phyloP scores from a whole-genome alignment of 1,284 basidiomycete genomes.

The Leccinum pachyderme region DNA sequence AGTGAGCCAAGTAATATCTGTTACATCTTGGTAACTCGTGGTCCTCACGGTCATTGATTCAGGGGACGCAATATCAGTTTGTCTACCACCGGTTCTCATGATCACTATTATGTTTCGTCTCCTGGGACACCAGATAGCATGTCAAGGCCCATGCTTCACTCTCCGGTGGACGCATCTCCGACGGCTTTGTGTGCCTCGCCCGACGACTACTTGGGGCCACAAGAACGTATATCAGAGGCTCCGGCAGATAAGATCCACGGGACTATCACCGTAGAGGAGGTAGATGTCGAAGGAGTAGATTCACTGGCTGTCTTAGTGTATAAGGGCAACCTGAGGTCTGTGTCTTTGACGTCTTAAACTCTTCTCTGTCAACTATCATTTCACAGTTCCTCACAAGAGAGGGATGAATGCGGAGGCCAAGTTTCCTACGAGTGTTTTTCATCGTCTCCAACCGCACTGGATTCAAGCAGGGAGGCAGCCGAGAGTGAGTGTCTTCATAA shows the following conservation, averaged over 20 bases:
- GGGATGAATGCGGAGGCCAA: background rate
- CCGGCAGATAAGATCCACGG: background rate
- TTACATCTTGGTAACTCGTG: background rate
- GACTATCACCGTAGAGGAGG: background rate
- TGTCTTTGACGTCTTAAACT: background rate
- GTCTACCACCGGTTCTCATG: background rate
- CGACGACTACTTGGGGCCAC: background rate
- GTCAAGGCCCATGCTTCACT: background rate
- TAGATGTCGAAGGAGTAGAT: background rate
- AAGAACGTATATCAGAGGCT: too few species aligned
- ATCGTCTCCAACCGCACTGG: background rate
- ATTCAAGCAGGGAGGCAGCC: background rate
- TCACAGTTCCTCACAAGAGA: conserved; percentile 1
- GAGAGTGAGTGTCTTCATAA: conserved; percentile 1
- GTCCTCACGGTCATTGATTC: background rate
- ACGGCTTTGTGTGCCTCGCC: background rate
- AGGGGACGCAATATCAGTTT: conserved; percentile 3
- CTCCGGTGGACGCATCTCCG: background rate
- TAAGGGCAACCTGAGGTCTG: conserved; percentile 3
- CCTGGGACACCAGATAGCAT: too few species aligned
- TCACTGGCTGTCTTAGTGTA: background rate
- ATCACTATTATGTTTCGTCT: background rate
- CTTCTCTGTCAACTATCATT: conserved; percentile 2
- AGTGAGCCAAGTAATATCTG: background rate
- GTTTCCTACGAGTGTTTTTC: background rate